These are phyloP conservation scores for Euphrasia arctica DNA, from an alignment of 305 asterid genomes.

Conservation along the genomic window DNA sequence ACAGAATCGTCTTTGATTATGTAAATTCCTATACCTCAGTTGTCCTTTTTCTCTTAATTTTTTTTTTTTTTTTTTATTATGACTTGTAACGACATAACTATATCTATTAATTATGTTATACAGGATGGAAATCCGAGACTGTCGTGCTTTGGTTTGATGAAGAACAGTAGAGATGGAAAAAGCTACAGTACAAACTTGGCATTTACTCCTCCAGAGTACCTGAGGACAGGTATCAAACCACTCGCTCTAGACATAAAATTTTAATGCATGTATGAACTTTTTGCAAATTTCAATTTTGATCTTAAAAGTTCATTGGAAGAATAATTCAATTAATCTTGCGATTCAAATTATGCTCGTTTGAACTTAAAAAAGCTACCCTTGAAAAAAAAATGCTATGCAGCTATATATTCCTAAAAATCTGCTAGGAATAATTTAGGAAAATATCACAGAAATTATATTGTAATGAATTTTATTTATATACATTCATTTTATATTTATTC, in stretches of 20 bases:
- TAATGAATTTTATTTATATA: too few species aligned
- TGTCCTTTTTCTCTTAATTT: not conserved
- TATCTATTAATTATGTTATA: constrained; percentile 22
- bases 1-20: constrained; percentile 86
- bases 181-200: constrained; percentile 98
- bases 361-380: too few species aligned
- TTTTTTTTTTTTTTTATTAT: constrained; percentile 11
- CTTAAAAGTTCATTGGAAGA: not conserved
- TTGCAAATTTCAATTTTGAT: not conserved
- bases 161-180: constrained; percentile 91
- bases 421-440: too few species aligned
- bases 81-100: constrained; percentile 1
- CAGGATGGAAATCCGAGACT: constrained; percentile 87
- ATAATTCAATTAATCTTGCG: not conserved
- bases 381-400: too few species aligned
- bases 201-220: constrained; percentile 93
- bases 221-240: constrained; percentile 60
- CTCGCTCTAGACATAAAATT: constrained; percentile 17
- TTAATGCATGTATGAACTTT: constrained; percentile 11
- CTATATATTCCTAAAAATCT: too few species aligned
- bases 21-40: constrained; percentile 29
- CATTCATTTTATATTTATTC: not conserved
- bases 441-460: too few species aligned
- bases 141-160: constrained; percentile 97
- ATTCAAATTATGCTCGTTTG: not conserved